Evolutionary conservation across 768 basidiomycete genomes (phyloP), one percentile per base, ranked within the genome.

Genomic region (Mycena latifolia): DNA sequence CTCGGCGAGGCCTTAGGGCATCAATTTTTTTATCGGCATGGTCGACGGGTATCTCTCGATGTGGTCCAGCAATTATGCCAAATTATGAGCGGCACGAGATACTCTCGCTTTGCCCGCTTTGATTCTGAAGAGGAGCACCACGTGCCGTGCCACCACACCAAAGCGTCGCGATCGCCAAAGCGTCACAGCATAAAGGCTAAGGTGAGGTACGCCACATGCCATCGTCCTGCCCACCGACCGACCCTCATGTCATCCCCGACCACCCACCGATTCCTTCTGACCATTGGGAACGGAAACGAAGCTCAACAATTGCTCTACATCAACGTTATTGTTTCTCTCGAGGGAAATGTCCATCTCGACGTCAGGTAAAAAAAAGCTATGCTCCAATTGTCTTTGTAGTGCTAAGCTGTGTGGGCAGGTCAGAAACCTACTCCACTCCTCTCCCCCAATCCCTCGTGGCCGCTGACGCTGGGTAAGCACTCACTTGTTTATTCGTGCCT

Each of bases 161-260:
- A 54, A 54, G n/a, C n/a, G n/a, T n/a, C n/a, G n/a, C n/a, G n/a
- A n/a, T n/a, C n/a, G n/a, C n/a, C n/a, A n/a, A n/a, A n/a, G 53
- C 35, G 33, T 55, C 39, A 28, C 18, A 43, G 54, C 54, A 55
- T 55, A 55, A 55, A 55, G 39, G 25, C n/a, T 29, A 9, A 12
- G 25, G 53, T 27, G 51, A 53, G 41, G 54, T n/a, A 33, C 50
- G 27, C 54, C 53, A 43, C 39, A 25, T 41, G 22, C 15, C 15
- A 18, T 27, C 56, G 22, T 24, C 10, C 28, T 6, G 8, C 33
- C 33, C 33, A 35, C 33, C 33, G 33, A n/a, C n/a, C n/a, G n/a
- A 27, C n/a, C 4, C 28, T 25, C 45, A 55, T 55, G 54, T 12
- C 28, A 5, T 0, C 5, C 50, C 27, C 37, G 9, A 33, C 56